Base-by-base conservation (phyloP, 2,329 filamentous ascomycete genomes). In the Aspergillus oerlinghausenensis region DNA sequence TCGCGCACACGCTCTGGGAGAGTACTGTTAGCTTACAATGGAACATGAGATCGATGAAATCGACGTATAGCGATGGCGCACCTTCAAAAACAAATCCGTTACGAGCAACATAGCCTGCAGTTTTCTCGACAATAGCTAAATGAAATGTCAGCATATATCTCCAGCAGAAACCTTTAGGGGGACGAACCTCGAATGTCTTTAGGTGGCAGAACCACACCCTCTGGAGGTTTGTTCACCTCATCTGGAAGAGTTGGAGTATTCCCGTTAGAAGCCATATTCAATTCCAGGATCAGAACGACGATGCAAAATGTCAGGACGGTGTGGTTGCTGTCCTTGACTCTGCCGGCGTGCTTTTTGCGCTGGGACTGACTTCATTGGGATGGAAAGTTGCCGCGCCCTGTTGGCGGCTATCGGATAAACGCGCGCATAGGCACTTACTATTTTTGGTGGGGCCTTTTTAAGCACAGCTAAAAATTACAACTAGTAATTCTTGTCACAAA, bases 41-140 rank as follows among this genome's bases (percentile, higher is more conserved):
- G 11, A 35, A 25, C 48, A 14, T 38, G 26, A 10, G 14, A 60
- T 40, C 17, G 43, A 23, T 9, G 21, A 26, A n/a, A 10, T 28
- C 6, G 26, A 26, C 6, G 49, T 25, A 25, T 19, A 45, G 7
- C 3, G 23, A 25, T 21, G 29, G 61, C 67, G 47, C 69, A 80
- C 80, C 79, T 76, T 95, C 89, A 69, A 95, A 92, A 7, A 85
- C 72, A 11, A 77, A 67, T 38, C 84, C 84, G 67, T 84, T 84
- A 65, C 85, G 82, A 57, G 87, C 87, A 57, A 97, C 90, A 72
- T 95, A 97, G 49, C 92, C 92, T 53, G 94, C 93, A 11, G 93
- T 96, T 79, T 96, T 97, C 75, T 97, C 92, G 69, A 99, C 86
- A 64, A 93, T 84, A 21, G 80, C 81, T 81, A 72, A 58, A 58